These are phyloP conservation scores for Pseudomassariella vexata DNA, from an alignment of 2,329 filamentous ascomycete genomes.

Conservation along the genomic window DNA sequence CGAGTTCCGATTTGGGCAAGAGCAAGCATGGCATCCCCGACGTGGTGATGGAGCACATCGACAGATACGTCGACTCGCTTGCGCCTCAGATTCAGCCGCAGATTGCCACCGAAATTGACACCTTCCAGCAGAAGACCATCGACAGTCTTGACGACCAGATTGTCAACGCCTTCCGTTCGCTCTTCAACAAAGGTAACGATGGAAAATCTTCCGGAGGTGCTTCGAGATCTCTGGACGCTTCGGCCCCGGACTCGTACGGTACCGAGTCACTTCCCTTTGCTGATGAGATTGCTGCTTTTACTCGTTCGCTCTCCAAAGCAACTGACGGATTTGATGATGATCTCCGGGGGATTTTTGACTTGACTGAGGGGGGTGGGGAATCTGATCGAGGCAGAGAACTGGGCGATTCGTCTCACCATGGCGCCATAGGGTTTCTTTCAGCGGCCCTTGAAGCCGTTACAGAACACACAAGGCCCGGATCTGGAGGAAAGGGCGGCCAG, in stretches of 20 bases:
- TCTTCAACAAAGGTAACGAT: conserved; percentile 30
- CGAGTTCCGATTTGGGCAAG: no score
- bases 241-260: conserved; percentile 34
- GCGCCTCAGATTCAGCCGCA: conserved; percentile 39
- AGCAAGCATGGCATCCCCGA: conserved; percentile 34
- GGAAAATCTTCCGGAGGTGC: conserved; percentile 10
- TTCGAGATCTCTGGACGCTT: conserved; percentile 22
- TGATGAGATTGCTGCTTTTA: conserved; percentile 35
- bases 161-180: conserved; percentile 36
- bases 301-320: conserved; percentile 32
- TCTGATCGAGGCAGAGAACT: conserved; percentile 9
- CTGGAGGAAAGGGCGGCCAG: conserved; percentile 20
- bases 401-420: conserved; percentile 17
- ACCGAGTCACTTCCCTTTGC: conserved; percentile 37
- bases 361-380: conserved; percentile 27
- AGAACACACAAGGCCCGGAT: conserved; percentile 27
- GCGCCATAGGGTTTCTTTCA: conserved; percentile 32
- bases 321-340: conserved; percentile 36
- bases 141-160: conserved; percentile 38
- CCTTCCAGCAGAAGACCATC: conserved; percentile 38
- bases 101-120: conserved; percentile 36
- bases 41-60: conserved; percentile 36
- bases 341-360: conserved; percentile 35
- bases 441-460: conserved; percentile 35
- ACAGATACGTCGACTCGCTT: conserved; percentile 41